These are phyloP conservation scores for Solanum pennellii DNA, from an alignment of 257 asterid genomes.

Conservation along the genomic window DNA sequence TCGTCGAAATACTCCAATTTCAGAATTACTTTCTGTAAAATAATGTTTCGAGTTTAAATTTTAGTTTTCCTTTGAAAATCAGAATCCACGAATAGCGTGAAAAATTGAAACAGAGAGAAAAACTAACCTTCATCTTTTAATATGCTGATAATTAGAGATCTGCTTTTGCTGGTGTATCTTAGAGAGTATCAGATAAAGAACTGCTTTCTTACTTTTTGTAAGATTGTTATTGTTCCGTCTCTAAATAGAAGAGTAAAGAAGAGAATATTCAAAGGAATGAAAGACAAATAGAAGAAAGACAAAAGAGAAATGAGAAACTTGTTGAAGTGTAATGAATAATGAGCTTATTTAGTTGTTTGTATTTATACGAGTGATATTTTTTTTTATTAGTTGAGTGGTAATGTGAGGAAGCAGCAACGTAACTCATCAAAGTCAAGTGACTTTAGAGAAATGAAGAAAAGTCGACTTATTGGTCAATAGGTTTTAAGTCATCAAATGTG, in stretches of 20 bases:
- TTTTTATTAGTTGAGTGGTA: no score
- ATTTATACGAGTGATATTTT: not conserved
- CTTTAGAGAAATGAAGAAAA: no score
- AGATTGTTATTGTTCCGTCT: not conserved
- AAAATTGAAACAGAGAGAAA: not conserved
- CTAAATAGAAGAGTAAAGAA: not conserved
- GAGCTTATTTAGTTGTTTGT: not conserved
- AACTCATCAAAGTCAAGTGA: not conserved
- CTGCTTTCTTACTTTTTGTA: not conserved
- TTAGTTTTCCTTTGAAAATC: not conserved
- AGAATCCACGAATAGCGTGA: not conserved
- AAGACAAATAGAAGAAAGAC: not conserved
- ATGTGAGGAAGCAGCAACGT: not conserved
- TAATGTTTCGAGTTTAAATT: not conserved
- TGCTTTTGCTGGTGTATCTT: not conserved
- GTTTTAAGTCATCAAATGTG: not conserved
- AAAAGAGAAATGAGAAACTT: not conserved
- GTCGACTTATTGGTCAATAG: not conserved
- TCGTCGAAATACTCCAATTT: conserved; percentile 15
- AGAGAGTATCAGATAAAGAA: not conserved
- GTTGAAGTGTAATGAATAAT: not conserved
- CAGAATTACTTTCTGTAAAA: conserved; percentile 20
- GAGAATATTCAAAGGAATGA: not conserved
- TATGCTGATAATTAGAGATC: not conserved
- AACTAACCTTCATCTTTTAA: not conserved